Percentiles rank a stretch among this genome's conserved stretches.
Evolutionary conservation across 306 rosid genomes (phyloP).

Genomic region (Hylodesmum podocarpum): DNA sequence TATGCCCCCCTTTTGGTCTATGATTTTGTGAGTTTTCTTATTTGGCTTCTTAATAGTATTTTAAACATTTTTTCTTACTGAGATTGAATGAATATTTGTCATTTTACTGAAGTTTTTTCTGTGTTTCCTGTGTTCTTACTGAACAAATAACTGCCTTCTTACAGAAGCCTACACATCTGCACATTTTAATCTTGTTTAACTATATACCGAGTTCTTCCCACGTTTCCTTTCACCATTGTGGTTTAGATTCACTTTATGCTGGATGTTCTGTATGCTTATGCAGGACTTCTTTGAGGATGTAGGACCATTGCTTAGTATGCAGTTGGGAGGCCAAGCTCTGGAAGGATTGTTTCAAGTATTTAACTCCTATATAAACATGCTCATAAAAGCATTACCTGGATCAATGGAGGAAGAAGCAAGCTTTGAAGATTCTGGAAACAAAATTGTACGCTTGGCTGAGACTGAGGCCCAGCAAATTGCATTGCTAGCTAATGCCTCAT

Average conservation of each 20-base stretch:
- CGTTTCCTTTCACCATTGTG: slow-evolving; percentile 20
- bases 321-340: slow-evolving; percentile 93
- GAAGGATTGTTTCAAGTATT: slow-evolving; percentile 95
- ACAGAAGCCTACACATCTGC: neutral
- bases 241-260: slow-evolving; percentile 25
- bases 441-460: slow-evolving; percentile 88
- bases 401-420: slow-evolving; percentile 93
- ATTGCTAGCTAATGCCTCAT: slow-evolving; percentile 96
- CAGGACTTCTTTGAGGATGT: slow-evolving; percentile 99
- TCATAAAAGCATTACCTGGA: slow-evolving; percentile 88
- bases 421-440: slow-evolving; percentile 80
- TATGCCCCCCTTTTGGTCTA: neutral
- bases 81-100: slow-evolving; percentile 4
- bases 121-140: neutral
- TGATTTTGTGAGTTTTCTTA: slow-evolving; percentile 20
- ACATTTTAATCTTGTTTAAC: slow-evolving; percentile 5
- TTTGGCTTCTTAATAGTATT: neutral
- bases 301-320: slow-evolving; percentile 98
- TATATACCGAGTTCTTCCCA: neutral
- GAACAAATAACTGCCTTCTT: neutral
- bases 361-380: slow-evolving; percentile 73
- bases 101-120: neutral
- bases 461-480: slow-evolving; percentile 95
- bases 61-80: neutral
- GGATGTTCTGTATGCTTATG: slow-evolving; percentile 34